These are phyloP conservation scores for Ramicandelaber brevisporus DNA, from an alignment of 192 early-diverging fungal genomes.

Conservation along the genomic window DNA sequence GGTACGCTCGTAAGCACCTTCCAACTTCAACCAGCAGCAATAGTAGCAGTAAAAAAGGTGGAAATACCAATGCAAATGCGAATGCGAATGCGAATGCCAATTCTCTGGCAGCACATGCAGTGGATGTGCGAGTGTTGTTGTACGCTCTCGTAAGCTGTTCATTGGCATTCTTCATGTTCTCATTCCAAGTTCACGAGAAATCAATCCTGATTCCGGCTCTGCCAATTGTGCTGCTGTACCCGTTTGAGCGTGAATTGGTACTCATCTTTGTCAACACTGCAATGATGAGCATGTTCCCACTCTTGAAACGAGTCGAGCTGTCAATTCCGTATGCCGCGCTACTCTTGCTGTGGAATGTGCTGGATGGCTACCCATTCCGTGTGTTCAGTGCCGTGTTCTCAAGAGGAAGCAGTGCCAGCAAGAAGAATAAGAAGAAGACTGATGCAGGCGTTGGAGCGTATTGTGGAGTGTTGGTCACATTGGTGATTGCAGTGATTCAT, in stretches of 20 bases:
- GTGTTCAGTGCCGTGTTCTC: slow-evolving; percentile 4
- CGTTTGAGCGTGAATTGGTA: slow-evolving; percentile 33
- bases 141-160: slow-evolving; percentile 50
- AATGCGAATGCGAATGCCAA: neutral
- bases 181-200: slow-evolving; percentile 98
- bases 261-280: slow-evolving; percentile 53
- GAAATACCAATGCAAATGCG: no score
- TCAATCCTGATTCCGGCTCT: slow-evolving; percentile 68
- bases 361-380: slow-evolving; percentile 16
- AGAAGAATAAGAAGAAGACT: no score
- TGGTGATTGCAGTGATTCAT: slow-evolving; percentile 27
- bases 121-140: slow-evolving; percentile 16
- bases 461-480: slow-evolving; percentile 9
- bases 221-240: slow-evolving; percentile 44
- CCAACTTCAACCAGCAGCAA: no score
- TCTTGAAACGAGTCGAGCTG: slow-evolving; percentile 52
- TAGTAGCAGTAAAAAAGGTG: no score
- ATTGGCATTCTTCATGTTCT: slow-evolving; percentile 82
- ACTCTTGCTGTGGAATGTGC: slow-evolving; percentile 46
- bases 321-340: slow-evolving; percentile 41
- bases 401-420: slow-evolving; percentile 2
- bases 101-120: slow-evolving; percentile 1
- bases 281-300: slow-evolving; percentile 73
- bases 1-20: slow-evolving; percentile 20
- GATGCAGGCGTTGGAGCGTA: slow-evolving; percentile 1